Base-by-base conservation (phyloP, 2,329 filamentous ascomycete genomes). In the Botryotinia calthae region DNA sequence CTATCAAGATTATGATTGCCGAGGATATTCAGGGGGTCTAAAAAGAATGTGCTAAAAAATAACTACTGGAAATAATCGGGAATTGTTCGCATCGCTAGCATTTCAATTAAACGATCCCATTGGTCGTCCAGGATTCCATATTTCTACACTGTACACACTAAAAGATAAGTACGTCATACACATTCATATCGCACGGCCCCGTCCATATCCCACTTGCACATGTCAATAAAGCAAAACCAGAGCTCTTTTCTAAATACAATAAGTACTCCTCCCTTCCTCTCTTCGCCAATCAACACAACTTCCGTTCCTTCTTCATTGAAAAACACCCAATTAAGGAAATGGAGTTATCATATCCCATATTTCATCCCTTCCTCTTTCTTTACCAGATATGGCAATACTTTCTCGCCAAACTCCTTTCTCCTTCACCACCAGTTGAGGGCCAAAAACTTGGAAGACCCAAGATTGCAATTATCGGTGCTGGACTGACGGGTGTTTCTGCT, bases 401-500 rank as follows among this genome's bases (percentile, higher is more conserved):
- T 12, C 83, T 91, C 1, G 85, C 87, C 77, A 86, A 86, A 76
- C 77, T 94, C 46, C 87, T 97, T 69, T 90, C 93, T 0, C 93
- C 93, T 0, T 85, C 83, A 8, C 90, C 93, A 7, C 93, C 93
- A 0, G 85, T 86, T 2, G 87, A 89, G 0, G 84, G 86, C 74
- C 82, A 84, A 0, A 83, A 84, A 10, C 83, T 92, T n/a, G 83
- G 83, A 20, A 84, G 90, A 42, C 91, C 93, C 22, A 90, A 87
- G 73, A 85, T 93, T 72, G 91, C 91, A 3, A 84, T 93, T 46
- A 89, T 93, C 76, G 91, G 91, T 3, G 89, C 90, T 42, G 91
- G 91, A 2, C 85, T 97, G 71, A 96, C 87, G 0, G 87, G 93
- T 6, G 89, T 96, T 3, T 93, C 93, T 1, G 89, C 93, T 12